Conservation (phyloP, 2,329 filamentous ascomycete species). For the Tolypocladium capitatum region DNA sequence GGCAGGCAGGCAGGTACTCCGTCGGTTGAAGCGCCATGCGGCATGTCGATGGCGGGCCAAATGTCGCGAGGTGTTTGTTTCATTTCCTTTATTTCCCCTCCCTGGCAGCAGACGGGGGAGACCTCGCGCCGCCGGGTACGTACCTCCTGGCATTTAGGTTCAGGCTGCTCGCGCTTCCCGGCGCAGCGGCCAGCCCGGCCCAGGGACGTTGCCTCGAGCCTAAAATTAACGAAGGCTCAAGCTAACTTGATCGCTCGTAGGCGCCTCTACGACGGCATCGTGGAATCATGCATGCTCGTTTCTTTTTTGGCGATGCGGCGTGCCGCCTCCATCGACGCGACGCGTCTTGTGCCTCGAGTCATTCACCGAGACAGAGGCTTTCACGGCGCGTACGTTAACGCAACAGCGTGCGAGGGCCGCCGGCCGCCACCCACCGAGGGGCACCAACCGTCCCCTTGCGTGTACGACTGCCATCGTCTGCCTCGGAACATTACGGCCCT, state of each 20-base stretch:
- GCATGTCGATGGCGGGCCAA: neutral
- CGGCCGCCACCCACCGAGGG: neutral
- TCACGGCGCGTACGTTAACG: too few species aligned
- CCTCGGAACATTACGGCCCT: neutral
- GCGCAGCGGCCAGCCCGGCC: too few species aligned
- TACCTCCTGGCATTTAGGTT: neutral
- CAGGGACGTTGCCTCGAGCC: too few species aligned
- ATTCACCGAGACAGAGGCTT: too few species aligned
- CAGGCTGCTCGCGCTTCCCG: too few species aligned
- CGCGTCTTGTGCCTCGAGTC: neutral
- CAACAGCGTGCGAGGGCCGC: neutral
- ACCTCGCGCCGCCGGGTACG: neutral
- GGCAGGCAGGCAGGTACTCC: too few species aligned
- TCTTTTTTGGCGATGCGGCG: too few species aligned
- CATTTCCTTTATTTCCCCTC: neutral
- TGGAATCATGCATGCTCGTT: neutral
- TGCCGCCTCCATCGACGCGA: too few species aligned
- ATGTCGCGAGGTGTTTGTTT: neutral
- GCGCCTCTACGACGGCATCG: neutral
- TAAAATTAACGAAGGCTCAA: too few species aligned
- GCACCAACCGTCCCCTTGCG: neutral
- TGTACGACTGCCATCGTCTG: neutral
- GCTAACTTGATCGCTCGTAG: too few species aligned
- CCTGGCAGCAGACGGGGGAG: neutral
- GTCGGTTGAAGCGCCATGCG: neutral